A percentile compares a stretch with the other conserved stretches of the same genome.
Conservation (phyloP, 73 alveolate genomes). For the Paramecium caudatum region DNA sequence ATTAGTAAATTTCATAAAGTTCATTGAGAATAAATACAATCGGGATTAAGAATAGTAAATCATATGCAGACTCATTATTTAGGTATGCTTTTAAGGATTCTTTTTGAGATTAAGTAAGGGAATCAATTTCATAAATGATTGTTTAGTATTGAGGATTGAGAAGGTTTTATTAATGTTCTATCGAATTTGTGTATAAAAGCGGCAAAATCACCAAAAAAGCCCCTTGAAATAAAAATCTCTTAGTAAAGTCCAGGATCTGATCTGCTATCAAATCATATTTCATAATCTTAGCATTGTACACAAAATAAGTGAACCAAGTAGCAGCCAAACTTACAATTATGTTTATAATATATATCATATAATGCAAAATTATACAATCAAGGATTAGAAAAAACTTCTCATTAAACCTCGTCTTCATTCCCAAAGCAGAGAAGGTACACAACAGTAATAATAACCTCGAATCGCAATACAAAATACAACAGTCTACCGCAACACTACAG, state of each 20-base stretch:
- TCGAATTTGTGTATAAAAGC: neutral
- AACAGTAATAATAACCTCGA: neutral
- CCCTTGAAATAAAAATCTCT: too few species aligned
- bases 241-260: neutral
- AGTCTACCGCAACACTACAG: conserved; percentile 33
- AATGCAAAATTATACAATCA: too few species aligned
- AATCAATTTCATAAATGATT: too few species aligned
- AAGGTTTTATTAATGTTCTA: neutral
- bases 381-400: too few species aligned
- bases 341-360: neutral
- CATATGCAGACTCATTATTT: neutral
- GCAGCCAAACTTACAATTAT: neutral
- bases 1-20: conserved; percentile 14
- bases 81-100: conserved; percentile 15
- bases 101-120: too few species aligned
- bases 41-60: neutral
- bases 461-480: conserved; percentile 43
- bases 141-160: neutral
- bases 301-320: conserved; percentile 12
- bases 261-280: conserved; percentile 20
- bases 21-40: neutral
- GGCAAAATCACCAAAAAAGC: neutral
- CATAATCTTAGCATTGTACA: neutral
- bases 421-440: neutral
- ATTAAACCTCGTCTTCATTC: conserved; percentile 11